Conservation (phyloP, 208 protist genomes). For the Leishmania amazonensis region DNA sequence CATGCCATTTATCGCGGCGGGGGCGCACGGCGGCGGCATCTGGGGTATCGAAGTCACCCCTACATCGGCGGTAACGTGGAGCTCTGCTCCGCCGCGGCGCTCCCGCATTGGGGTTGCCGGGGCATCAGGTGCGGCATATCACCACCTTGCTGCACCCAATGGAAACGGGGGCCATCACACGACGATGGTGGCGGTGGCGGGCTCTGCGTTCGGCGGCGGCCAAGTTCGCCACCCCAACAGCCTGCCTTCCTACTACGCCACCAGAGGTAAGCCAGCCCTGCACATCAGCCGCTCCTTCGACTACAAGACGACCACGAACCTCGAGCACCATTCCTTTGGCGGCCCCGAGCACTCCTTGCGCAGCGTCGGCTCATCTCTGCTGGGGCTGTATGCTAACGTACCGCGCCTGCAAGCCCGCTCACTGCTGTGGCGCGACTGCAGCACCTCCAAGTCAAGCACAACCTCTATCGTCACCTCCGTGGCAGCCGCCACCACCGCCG, state of each 20-base stretch:
- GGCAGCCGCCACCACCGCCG: constrained; percentile 6
- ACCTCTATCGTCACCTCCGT: constrained; percentile 13
- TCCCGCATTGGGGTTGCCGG: not conserved
- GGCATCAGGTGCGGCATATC: not conserved
- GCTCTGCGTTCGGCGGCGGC: not conserved
- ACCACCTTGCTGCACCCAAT: not conserved
- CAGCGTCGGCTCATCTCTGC: constrained; percentile 22
- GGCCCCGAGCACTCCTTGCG: constrained; percentile 20
- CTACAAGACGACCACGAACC: constrained; percentile 36
- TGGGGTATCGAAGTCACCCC: not conserved
- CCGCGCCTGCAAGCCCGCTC: constrained; percentile 8
- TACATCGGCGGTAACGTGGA: not conserved
- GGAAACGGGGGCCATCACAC: constrained; percentile 1
- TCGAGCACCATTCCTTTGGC: constrained; percentile 25
- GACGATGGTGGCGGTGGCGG: not conserved
- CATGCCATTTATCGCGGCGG: not conserved
- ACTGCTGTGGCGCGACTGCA: constrained; percentile 12
- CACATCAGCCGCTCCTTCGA: constrained; percentile 35
- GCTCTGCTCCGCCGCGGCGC: constrained; percentile 1
- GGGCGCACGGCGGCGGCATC: not conserved
- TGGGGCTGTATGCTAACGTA: not conserved
- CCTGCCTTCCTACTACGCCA: constrained; percentile 20
- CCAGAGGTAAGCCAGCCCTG: constrained; percentile 23
- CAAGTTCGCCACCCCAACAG: constrained; percentile 17
- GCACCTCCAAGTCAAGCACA: constrained; percentile 6